Conservation (phyloP, 208 protist genomes). For the Trypanosoma theileri region DNA sequence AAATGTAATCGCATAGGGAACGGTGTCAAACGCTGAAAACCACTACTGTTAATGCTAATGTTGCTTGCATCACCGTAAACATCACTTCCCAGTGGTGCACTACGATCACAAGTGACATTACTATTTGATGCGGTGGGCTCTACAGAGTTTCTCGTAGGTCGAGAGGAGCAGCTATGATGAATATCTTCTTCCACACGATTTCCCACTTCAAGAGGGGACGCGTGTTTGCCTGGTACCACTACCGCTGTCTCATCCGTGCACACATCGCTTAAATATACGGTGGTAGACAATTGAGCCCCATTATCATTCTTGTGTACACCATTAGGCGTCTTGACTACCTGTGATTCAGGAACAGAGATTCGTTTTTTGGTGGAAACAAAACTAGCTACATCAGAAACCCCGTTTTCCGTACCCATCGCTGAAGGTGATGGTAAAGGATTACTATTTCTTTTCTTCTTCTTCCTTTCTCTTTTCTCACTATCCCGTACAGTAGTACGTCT, state of each 20-base stretch:
- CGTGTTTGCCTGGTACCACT: not conserved
- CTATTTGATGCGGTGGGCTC: no score
- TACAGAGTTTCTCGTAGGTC: no score
- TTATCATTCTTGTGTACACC: not conserved
- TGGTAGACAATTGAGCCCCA: not conserved
- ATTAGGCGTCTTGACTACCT: not conserved
- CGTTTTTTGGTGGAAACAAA: not conserved
- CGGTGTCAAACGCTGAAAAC: no score
- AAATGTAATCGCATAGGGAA: not conserved
- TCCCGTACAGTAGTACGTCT: not conserved
- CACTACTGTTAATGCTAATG: no score
- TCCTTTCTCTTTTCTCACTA: not conserved
- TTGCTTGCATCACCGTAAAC: no score
- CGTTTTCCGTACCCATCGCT: not conserved
- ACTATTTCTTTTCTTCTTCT: not conserved
- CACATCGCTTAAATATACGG: not conserved
- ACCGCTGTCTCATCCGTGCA: not conserved
- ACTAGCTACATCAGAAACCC: not conserved
- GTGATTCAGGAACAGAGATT: not conserved
- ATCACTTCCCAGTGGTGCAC: no score
- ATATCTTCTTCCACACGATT: no score
- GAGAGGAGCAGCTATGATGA: no score
- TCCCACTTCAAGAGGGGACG: no score
- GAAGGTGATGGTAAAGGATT: not conserved
- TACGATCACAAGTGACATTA: no score